Evolutionary conservation across 345 rosid genomes (phyloP), one percentile per base, ranked within the genome.

Genomic region (Dovyalis caffra): DNA sequence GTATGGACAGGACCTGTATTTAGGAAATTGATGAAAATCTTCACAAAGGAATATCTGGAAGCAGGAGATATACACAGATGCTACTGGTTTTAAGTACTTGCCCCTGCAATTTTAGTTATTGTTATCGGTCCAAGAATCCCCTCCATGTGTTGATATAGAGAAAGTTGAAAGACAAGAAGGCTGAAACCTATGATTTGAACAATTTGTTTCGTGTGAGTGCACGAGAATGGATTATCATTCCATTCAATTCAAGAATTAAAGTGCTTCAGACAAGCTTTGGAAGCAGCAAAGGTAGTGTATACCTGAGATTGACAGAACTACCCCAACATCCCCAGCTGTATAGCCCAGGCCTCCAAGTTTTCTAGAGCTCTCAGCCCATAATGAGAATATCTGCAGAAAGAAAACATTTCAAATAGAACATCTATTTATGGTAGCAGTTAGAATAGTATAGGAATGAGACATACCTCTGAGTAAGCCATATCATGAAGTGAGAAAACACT

Each of bases 381-480:
- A 35, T 7, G 97, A 91, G 81, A 91, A 90, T 77, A 95, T 85
- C 99, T 91, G 33, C 62, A n/a, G 11, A 28, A 33, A 28, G 51
- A 40, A 29, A 60, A 74, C 60, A 15, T 76, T n/a, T n/a, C n/a
- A n/a, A n/a, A n/a, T n/a, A n/a, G n/a, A n/a, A n/a, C n/a, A n/a
- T n/a, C n/a, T n/a, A n/a, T n/a, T 16, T 26, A 18, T 14, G 35
- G 66, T 28, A 5, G 16, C 66, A 63, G 35, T 0, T n/a, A n/a
- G n/a, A 28, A 31, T 5, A 34, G 28, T 9, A 53, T 53, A n/a
- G 21, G 49, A 53, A 77, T 5, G 62, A 43, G 38, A 78, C 1
- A 21, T 81, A 93, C 98, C 97, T 95, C 97, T 2, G 95, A 66
- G 83, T 93, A 95, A 76, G 98, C 97, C 98, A 95, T 93, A 74